A percentile compares a stretch with the other conserved stretches of the same genome.
Conservation (phyloP, 2,329 filamentous ascomycete species). For the Claviceps pazoutovae region DNA sequence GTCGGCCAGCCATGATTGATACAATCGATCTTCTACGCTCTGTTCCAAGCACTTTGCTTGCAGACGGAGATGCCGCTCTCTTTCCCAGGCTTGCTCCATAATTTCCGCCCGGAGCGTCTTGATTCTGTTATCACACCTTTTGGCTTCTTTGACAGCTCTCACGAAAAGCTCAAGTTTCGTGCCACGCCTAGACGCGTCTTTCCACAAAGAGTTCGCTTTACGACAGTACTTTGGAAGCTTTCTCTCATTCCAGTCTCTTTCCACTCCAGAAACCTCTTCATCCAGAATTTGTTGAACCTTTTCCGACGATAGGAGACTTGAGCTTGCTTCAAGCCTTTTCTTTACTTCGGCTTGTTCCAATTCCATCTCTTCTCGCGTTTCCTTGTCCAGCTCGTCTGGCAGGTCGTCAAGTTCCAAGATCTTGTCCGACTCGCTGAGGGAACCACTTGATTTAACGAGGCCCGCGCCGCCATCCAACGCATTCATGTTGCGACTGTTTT, state of each 20-base stretch:
- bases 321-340: constrained; percentile 14
- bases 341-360: constrained; percentile 15
- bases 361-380: constrained; percentile 48
- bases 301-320: constrained; percentile 15
- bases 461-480: not conserved
- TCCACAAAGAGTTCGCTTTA: constrained; percentile 51
- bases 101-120: constrained; percentile 41
- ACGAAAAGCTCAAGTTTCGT: constrained; percentile 25
- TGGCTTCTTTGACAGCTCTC: constrained; percentile 26
- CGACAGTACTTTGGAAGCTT: constrained; percentile 40
- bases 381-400: constrained; percentile 30
- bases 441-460: not conserved
- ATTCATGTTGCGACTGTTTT: constrained; percentile 11
- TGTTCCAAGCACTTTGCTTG: constrained; percentile 48
- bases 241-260: constrained; percentile 40
- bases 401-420: constrained; percentile 29
- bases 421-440: constrained; percentile 18
- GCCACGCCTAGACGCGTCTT: constrained; percentile 31
- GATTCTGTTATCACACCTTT: constrained; percentile 36
- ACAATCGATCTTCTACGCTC: constrained; percentile 47
- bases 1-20: constrained; percentile 35
- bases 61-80: constrained; percentile 33
- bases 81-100: constrained; percentile 35
- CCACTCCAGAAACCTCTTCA: constrained; percentile 35
- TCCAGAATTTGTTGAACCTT: constrained; percentile 40